Percentiles rank a stretch among this genome's conserved stretches.
Evolutionary conservation across 202 grass and related monocot species (phyloP).

Genomic region (Saccharum hybrid): DNA sequence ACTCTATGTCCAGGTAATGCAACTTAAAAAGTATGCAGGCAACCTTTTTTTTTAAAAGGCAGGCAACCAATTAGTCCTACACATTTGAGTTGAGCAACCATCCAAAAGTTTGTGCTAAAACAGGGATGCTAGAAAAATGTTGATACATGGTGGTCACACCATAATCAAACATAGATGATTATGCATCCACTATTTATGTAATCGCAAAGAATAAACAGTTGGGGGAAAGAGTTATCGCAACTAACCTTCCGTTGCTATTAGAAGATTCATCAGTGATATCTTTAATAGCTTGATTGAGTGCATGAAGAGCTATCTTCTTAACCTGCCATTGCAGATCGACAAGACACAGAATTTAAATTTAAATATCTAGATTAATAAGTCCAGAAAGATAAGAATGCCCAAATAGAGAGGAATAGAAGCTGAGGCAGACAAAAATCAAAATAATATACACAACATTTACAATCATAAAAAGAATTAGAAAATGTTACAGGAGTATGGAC

Average conservation of each 20-base stretch:
- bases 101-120: neutral
- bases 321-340: constrained; percentile 46
- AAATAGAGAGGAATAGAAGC: neutral
- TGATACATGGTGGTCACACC: neutral
- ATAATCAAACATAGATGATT: neutral
- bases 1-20: neutral
- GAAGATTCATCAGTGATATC: constrained; percentile 35
- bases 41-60: neutral
- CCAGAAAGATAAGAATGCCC: neutral
- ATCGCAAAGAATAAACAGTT: neutral
- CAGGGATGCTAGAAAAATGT: neutral
- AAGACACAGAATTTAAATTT: neutral
- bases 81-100: neutral
- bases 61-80: neutral
- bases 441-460: neutral
- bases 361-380: neutral
- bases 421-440: neutral
- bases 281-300: constrained; percentile 48
- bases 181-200: neutral
- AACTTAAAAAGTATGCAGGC: neutral
- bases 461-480: neutral
- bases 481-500: neutral
- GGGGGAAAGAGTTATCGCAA: neutral
- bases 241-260: constrained; percentile 14
- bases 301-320: constrained; percentile 80